Conservation (phyloP, 1,284 basidiomycete genomes). For the Phlebopus sp. region DNA sequence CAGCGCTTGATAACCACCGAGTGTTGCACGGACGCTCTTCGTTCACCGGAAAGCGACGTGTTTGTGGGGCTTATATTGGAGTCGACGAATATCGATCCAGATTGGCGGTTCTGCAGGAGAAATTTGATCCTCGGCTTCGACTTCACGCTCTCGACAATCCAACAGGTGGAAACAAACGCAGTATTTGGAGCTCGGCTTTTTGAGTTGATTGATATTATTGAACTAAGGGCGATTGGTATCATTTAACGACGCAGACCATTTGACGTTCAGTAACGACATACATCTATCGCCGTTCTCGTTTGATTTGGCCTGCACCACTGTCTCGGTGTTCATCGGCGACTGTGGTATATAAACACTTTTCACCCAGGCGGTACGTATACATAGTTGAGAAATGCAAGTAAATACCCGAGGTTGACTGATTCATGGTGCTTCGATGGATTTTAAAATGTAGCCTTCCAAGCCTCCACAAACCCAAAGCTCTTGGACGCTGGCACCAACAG, state of each 20-base stretch:
- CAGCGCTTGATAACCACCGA: slow-evolving; percentile 92
- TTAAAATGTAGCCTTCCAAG: slow-evolving; percentile 75
- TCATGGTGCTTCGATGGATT: slow-evolving; percentile 51
- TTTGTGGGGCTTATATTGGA: slow-evolving; percentile 95
- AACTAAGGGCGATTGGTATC: too few species aligned
- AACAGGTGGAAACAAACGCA: slow-evolving; percentile 16
- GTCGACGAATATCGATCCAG: slow-evolving; percentile 87
- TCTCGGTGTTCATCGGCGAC: too few species aligned
- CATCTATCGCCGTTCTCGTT: too few species aligned
- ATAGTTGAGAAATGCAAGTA: too few species aligned
- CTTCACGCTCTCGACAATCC: neutral
- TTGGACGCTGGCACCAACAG: slow-evolving; percentile 88
- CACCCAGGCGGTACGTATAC: too few species aligned
- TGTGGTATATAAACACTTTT: too few species aligned
- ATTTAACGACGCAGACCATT: too few species aligned
- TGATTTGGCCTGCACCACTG: too few species aligned
- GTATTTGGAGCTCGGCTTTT: slow-evolving; percentile 36
- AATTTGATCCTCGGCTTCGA: slow-evolving; percentile 36
- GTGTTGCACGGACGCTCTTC: slow-evolving; percentile 91
- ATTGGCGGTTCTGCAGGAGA: slow-evolving; percentile 64
- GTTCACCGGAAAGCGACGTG: slow-evolving; percentile 83
- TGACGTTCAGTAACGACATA: too few species aligned
- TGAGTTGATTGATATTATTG: slow-evolving; percentile 12
- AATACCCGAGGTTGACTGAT: neutral
- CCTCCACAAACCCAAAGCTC: slow-evolving; percentile 87